Evolutionary conservation across 1,139 yeast species (phyloP).

Genomic region (Debaryomyces nepalensis): DNA sequence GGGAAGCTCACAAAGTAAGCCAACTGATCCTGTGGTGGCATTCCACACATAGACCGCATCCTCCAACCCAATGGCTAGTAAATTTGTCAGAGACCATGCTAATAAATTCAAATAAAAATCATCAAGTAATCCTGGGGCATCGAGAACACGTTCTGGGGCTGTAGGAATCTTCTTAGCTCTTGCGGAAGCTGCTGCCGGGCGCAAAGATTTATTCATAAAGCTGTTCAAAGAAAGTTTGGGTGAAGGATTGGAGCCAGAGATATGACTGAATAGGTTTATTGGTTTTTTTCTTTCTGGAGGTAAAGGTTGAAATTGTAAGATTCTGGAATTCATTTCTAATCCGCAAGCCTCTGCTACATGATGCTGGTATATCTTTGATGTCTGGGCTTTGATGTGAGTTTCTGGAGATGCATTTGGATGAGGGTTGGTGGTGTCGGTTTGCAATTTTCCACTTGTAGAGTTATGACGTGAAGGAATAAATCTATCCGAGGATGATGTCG

Average conservation of each 20-base stretch:
- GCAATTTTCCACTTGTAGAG: slow-evolving; percentile 45
- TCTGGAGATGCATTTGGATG: slow-evolving; percentile 55
- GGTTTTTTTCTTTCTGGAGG: slow-evolving; percentile 78
- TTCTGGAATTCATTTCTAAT: slow-evolving; percentile 78
- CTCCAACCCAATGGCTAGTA: slow-evolving; percentile 88
- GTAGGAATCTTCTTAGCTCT: slow-evolving; percentile 76
- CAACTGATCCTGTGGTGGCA: slow-evolving; percentile 82
- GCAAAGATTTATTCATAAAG: slow-evolving; percentile 23
- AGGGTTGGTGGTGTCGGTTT: slow-evolving; percentile 36
- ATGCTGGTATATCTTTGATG: slow-evolving; percentile 72
- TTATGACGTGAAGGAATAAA: slow-evolving; percentile 53
- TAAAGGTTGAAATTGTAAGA: slow-evolving; percentile 82
- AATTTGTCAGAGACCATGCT: slow-evolving; percentile 85
- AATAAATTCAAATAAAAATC: slow-evolving; percentile 88
- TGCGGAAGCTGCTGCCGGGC: slow-evolving; percentile 57
- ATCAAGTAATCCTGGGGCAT: slow-evolving; percentile 94
- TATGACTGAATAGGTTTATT: slow-evolving; percentile 48
- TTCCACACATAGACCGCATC: slow-evolving; percentile 91
- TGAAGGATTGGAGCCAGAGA: slow-evolving; percentile 27
- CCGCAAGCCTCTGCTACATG: slow-evolving; percentile 97
- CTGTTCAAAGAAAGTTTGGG: slow-evolving; percentile 24
- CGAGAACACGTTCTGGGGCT: slow-evolving; percentile 91
- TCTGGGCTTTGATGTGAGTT: slow-evolving; percentile 68
- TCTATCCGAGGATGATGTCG: slow-evolving; percentile 39
- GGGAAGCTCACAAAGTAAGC: slow-evolving; percentile 65